A percentile compares a stretch with the other conserved stretches of the same genome.
phyloP scores from a whole-genome alignment of 257 asterid species.

The Solanum peruvianum region DNA sequence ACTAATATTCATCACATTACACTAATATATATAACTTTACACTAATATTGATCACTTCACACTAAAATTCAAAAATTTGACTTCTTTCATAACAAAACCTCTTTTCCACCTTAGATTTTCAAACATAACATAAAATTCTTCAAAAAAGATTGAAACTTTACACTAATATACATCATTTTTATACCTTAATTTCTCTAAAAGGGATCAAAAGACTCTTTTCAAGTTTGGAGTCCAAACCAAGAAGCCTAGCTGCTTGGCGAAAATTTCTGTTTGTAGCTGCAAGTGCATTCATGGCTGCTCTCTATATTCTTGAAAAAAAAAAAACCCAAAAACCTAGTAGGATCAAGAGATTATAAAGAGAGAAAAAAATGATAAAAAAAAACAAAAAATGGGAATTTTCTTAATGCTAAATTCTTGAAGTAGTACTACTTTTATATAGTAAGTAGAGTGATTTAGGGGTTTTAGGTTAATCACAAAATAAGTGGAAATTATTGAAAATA shows the following conservation, averaged over 20 bases:
- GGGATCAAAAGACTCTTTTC: conserved; percentile 93
- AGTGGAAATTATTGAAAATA: neutral
- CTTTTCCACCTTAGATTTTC: neutral
- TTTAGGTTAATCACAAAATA: neutral
- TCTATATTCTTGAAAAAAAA: neutral
- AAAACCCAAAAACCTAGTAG: neutral
- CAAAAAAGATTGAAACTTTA: neutral
- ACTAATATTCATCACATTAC: no score
- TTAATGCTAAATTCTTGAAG: neutral
- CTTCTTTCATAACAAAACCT: neutral
- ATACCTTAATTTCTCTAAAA: conserved; percentile 88
- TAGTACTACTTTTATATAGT: neutral
- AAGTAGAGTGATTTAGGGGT: neutral
- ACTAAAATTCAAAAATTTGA: no score
- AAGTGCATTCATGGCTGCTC: conserved; percentile 65
- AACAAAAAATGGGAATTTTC: neutral
- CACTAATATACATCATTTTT: neutral
- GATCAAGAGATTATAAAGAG: neutral
- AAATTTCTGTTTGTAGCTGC: conserved; percentile 92
- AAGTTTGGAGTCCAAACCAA: conserved; percentile 72
- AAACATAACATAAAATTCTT: neutral
- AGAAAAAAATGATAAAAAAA: neutral
- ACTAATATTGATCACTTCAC: no score
- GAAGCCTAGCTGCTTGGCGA: conserved; percentile 85
- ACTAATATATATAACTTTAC: neutral